Evolutionary conservation across 169 alveolate species (phyloP), one percentile per base, ranked within the genome.

Genomic region (Blepharisma undulans): DNA sequence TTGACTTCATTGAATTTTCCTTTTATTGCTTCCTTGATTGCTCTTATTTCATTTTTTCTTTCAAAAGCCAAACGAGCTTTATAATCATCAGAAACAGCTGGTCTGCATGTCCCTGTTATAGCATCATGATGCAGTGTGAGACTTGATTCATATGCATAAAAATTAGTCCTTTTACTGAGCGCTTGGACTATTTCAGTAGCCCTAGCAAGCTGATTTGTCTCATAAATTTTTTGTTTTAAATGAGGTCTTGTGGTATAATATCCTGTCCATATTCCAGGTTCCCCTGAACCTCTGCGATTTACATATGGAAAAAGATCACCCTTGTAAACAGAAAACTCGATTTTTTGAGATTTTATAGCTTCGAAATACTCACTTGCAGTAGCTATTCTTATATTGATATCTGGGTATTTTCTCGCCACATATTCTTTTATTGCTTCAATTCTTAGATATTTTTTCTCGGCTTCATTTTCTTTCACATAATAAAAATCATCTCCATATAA

Each of bases 91-190:
- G 81, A 33, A 25, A 90, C 95, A 80, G 76, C 76, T 22, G 74
- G 22, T 22, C 91, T 90, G 77, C 92, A 77, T 21, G 97, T 95
- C 72, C 97, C 96, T 48, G 97, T 92, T 4, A 95, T 92, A 8
- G 96, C 96, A 93, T 95, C 96, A 88, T 95, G 97, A 92, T 95
- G 97, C 60, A 87, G 88, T 0, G 90, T 29, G 22, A 94, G 29
- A 0, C 91, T 78, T 36, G 93, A 71, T 30, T 59, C 90, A 76
- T 90, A 74, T 25, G 34, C 29, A 25, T 25, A 22, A 25, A 79
- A 30, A 33, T 27, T 33, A 25, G 29, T 22, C 7, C 34, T 16
- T 4, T 12, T 0, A 16, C 25, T 33, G 18, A 79, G 12, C 2
- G 87, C 2, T 12, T n/a, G 25, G 7, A n/a, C 71, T 32, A 79